These are phyloP conservation scores for Pinus taeda DNA, from an alignment of 75 land plant genomes.

Conservation along the genomic window DNA sequence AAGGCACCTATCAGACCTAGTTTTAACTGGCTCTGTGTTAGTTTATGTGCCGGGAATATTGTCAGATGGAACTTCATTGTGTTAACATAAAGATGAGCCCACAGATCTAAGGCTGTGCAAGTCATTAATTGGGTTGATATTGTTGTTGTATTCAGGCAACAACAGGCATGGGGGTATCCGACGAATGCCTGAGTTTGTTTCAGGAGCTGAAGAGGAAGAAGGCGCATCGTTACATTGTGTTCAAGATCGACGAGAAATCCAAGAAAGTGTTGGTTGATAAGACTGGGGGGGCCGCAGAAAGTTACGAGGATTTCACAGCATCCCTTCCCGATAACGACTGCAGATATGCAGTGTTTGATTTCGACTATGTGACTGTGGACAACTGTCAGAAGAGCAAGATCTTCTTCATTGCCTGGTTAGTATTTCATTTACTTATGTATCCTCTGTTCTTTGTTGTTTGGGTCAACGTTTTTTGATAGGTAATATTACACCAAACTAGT, in stretches of 20 bases:
- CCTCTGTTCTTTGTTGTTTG: background rate
- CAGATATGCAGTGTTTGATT: slow-evolving; percentile 66
- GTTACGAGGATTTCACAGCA: slow-evolving; percentile 49
- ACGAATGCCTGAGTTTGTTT: slow-evolving; percentile 54
- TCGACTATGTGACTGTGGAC: slow-evolving; percentile 43
- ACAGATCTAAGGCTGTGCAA: too few species aligned
- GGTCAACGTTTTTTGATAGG: background rate
- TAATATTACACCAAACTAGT: too few species aligned
- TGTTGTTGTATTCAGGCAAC: slow-evolving; percentile 21
- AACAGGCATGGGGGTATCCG: slow-evolving; percentile 57
- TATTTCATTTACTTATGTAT: background rate
- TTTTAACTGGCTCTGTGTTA: too few species aligned
- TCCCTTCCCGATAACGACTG: slow-evolving; percentile 59
- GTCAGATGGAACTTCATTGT: too few species aligned
- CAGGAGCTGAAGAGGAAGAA: slow-evolving; percentile 66
- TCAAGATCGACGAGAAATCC: slow-evolving; percentile 60
- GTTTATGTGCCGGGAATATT: too few species aligned
- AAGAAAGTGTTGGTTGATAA: slow-evolving; percentile 50
- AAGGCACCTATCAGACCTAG: too few species aligned
- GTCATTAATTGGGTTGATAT: too few species aligned
- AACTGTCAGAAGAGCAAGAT: slow-evolving; percentile 52
- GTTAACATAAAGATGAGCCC: too few species aligned
- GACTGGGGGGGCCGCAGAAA: slow-evolving; percentile 41
- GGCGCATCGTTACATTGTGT: slow-evolving; percentile 58
- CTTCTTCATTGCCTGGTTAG: slow-evolving; percentile 52